Conservation (phyloP, 2,329 filamentous ascomycete species). For the Fusarium nematophilum region DNA sequence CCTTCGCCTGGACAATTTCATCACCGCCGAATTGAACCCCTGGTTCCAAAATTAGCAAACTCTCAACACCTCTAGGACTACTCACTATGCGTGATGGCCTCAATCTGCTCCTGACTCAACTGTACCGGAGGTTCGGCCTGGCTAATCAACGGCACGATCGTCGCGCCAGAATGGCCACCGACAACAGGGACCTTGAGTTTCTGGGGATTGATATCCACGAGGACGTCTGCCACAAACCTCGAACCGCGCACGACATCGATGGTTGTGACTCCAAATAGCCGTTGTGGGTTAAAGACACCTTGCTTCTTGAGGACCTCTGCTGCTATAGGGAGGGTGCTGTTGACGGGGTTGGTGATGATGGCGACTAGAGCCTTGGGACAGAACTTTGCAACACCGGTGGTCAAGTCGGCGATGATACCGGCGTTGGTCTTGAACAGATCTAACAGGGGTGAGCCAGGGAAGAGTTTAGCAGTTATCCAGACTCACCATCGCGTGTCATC, state of each 20-base stretch:
- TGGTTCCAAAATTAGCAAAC: background rate
- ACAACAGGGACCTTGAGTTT: conserved; percentile 79
- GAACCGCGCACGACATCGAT: conserved; percentile 83
- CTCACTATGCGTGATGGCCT: conserved; percentile 68
- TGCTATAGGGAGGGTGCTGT: conserved; percentile 83
- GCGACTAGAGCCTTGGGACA: conserved; percentile 79
- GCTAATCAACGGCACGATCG: conserved; percentile 80
- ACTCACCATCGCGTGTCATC: conserved; percentile 75
- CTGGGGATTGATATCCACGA: conserved; percentile 62
- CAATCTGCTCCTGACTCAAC: conserved; percentile 62
- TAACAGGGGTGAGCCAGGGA: background rate
- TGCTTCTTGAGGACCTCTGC: conserved; percentile 80
- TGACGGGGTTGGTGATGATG: conserved; percentile 84
- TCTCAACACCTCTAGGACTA: background rate
- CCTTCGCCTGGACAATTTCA: conserved; percentile 89
- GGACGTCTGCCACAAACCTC: conserved; percentile 75
- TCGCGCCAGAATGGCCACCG: conserved; percentile 81
- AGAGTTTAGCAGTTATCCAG: too few species aligned
- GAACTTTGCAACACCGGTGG: conserved; percentile 77
- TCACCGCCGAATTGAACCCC: conserved; percentile 83
- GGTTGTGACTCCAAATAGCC: conserved; percentile 84
- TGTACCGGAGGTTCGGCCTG: conserved; percentile 73
- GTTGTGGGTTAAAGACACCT: conserved; percentile 82
- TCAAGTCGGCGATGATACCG: conserved; percentile 81
- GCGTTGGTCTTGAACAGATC: conserved; percentile 80